Evolutionary conservation across 257 asterid genomes (phyloP), one percentile per base, ranked within the genome.

Genomic region (Coffea canephora): DNA sequence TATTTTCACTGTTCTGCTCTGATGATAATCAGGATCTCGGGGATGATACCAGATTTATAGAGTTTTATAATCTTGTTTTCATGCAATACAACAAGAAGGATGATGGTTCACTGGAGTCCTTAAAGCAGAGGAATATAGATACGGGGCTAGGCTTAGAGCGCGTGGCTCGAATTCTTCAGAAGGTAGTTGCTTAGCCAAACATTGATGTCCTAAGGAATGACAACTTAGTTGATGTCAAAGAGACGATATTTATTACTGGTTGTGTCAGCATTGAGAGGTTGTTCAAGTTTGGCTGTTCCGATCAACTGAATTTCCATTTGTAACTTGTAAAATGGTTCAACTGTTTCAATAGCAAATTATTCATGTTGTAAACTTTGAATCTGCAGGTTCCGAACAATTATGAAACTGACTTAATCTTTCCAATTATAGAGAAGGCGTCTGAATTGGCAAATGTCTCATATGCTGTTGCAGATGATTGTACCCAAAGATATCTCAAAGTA

Each of bases 61-160:
- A 95, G 91, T 93, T 93, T 88, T 95, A 95, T 88, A 95, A 95
- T 88, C 97, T 95, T 62, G 99, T 95, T 75, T 95, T 95, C 74
- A 95, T 95, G 99, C 92, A 95, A 87, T 95, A 91, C 88, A 93
- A 95, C 80, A 91, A 81, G 87, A 91, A 85, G 85, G 98, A 93
- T 55, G 98, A 93, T 81, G 99, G 99, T 76, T 93, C 98, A 49
- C 97, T 93, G 8, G 99, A 95, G 89, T 98, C 99, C 79, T 87
- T 95, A 81, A 93, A 93, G 83, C 98, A 93, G 88, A 91, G 89
- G 93, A 95, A 93, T 83, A 95, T 93, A 81, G 99, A 95, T 85
- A 95, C 97, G 7, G 99, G 99, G 69, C 94, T 95, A 18, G 99
- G 99, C 84, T 86, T 95, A 80, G 99, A 95, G 91, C 96, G 99